These are phyloP conservation scores for Colletotrichum tofieldiae DNA, from an alignment of 2,329 filamentous ascomycete species.

Conservation along the genomic window DNA sequence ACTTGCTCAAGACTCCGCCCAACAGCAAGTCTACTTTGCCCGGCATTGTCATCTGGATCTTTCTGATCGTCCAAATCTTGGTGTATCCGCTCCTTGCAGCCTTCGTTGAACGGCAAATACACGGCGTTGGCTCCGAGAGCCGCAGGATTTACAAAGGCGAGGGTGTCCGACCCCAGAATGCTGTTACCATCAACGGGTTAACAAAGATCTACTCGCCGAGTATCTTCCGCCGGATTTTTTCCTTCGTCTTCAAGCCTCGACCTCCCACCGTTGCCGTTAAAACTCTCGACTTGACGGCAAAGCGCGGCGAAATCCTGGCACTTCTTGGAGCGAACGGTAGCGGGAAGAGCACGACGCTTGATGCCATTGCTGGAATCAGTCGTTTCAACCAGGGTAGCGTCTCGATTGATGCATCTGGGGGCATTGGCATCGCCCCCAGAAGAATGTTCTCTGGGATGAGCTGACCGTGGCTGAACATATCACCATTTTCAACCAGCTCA, in stretches of 20 bases:
- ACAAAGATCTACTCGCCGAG: conserved; percentile 84
- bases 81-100: conserved; percentile 83
- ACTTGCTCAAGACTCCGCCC: conserved; percentile 75
- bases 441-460: conserved; percentile 83
- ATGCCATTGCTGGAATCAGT: conserved; percentile 51
- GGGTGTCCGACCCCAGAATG: conserved; percentile 60
- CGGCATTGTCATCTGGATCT: conserved; percentile 83
- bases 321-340: conserved; percentile 79
- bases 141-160: conserved; percentile 49
- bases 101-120: conserved; percentile 73
- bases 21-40: conserved; percentile 77
- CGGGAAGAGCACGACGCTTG: conserved; percentile 81
- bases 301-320: conserved; percentile 86
- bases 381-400: conserved; percentile 71
- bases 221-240: conserved; percentile 69
- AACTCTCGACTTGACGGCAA: conserved; percentile 78
- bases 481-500: conserved; percentile 78
- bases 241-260: conserved; percentile 62
- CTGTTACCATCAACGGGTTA: conserved; percentile 80
- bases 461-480: conserved; percentile 82
- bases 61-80: conserved; percentile 83
- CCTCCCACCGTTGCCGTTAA: conserved; percentile 84
- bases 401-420: conserved; percentile 82
- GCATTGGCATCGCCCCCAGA: conserved; percentile 79
- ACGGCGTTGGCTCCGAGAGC: conserved; percentile 72